These are phyloP conservation scores for Capsicum rhomboideum DNA, from an alignment of 257 asterid species.

Conservation along the genomic window DNA sequence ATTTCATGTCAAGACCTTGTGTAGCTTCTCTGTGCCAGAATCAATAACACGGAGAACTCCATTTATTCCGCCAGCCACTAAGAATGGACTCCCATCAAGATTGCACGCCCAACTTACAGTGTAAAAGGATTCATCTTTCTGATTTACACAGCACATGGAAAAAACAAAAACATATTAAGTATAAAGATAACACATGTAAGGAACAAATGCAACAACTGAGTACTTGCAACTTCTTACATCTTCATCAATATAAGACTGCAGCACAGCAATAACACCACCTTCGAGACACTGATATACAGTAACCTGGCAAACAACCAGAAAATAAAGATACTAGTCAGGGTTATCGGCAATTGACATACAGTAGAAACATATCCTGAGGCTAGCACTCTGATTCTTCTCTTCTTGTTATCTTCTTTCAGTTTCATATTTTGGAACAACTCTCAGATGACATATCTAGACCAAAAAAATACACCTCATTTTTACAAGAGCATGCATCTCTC, in stretches of 20 bases:
- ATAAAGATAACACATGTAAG: neutral
- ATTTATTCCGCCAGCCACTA: conserved; percentile 90
- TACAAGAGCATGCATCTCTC: neutral
- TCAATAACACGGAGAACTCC: conserved; percentile 87
- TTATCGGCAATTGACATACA: neutral
- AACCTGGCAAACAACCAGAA: conserved; percentile 40
- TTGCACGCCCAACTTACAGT: conserved; percentile 98
- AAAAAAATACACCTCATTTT: neutral
- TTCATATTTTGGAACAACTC: neutral
- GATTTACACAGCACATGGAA: conserved; percentile 38
- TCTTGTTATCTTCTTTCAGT: neutral
- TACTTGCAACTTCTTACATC: conserved; percentile 48
- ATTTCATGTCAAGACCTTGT: conserved; percentile 43
- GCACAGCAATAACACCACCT: conserved; percentile 89
- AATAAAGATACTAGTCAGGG: neutral
- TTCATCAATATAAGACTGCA: conserved; percentile 95
- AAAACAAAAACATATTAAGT: conserved; percentile 23
- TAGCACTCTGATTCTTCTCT: neutral
- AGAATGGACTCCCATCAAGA: conserved; percentile 65
- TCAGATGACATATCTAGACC: neutral
- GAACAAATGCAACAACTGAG: neutral
- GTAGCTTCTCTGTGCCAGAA: conserved; percentile 81
- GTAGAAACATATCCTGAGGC: neutral
- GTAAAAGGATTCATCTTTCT: conserved; percentile 97
- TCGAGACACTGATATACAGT: conserved; percentile 88